A percentile compares a stretch with the other conserved stretches of the same genome.
Evolutionary conservation across 2,329 filamentous ascomycete species (phyloP).

Genomic region (Calonectria naviculata): DNA sequence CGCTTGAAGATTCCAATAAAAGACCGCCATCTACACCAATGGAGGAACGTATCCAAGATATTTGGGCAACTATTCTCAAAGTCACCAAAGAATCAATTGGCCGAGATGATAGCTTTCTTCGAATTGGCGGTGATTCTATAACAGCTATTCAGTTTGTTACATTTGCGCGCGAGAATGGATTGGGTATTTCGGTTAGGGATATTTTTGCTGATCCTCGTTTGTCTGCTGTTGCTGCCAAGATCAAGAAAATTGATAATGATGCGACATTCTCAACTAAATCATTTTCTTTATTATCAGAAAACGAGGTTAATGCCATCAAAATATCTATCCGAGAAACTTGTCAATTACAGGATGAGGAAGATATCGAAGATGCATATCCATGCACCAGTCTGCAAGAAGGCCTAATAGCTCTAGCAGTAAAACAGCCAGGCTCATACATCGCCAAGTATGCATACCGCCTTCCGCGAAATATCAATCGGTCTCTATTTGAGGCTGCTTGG

Average conservation of each 20-base stretch:
- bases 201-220: constrained; percentile 4
- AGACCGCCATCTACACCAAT: not conserved
- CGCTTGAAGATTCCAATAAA: not conserved
- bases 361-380: constrained; percentile 48
- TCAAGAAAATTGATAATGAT: not conserved
- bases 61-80: constrained; percentile 1
- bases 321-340: not conserved
- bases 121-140: constrained; percentile 6
- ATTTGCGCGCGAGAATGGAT: not conserved
- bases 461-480: not conserved
- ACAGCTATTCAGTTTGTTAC: constrained; percentile 6
- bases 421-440: constrained; percentile 21
- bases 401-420: constrained; percentile 39
- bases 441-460: constrained; percentile 7
- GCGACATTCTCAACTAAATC: not conserved
- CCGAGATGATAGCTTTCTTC: constrained; percentile 4
- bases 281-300: not conserved
- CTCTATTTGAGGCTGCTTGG: constrained; percentile 5
- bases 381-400: constrained; percentile 50
- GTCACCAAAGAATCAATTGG: not conserved
- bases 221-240: not conserved
- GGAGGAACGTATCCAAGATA: not conserved
- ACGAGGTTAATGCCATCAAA: not conserved
- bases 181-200: constrained; percentile 1
- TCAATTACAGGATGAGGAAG: not conserved